Evolutionary conservation across 176 grass and related monocot genomes (phyloP).

Genomic region (Otatea glauca): DNA sequence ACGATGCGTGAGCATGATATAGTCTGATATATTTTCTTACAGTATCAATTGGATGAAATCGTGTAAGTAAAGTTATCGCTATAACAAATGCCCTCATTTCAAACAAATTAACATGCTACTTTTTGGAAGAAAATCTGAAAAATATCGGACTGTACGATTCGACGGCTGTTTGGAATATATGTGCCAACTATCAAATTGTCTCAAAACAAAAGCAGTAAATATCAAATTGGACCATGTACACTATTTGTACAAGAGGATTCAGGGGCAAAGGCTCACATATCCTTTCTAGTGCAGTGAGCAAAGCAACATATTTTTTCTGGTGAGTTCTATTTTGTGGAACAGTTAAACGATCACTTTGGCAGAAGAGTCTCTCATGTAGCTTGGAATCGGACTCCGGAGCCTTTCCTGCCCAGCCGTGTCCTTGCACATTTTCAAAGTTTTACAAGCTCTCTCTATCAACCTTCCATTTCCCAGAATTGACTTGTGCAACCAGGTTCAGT

Average conservation of each 20-base stretch:
- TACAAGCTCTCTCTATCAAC: background rate
- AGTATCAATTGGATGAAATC: background rate
- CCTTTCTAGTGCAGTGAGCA: background rate
- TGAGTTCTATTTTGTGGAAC: background rate
- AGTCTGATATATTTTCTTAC: background rate
- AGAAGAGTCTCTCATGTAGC: slow-evolving; percentile 86
- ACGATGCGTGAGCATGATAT: background rate
- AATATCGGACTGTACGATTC: background rate
- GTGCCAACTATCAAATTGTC: background rate
- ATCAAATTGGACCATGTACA: background rate
- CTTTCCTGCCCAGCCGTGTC: slow-evolving; percentile 88
- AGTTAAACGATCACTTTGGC: slow-evolving; percentile 67
- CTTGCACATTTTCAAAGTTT: slow-evolving; percentile 51
- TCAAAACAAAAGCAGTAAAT: background rate
- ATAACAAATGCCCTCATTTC: background rate
- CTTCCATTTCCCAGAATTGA: background rate
- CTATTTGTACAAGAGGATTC: background rate
- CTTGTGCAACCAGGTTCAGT: background rate
- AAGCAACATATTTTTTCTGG: background rate
- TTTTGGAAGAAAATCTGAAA: background rate
- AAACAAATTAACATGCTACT: background rate
- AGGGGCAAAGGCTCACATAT: background rate
- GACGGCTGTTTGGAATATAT: background rate
- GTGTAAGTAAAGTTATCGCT: background rate
- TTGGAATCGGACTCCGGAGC: slow-evolving; percentile 80